Evolutionary conservation across 116 monocot species (phyloP).

Genomic region (Posidonia oceanica): DNA sequence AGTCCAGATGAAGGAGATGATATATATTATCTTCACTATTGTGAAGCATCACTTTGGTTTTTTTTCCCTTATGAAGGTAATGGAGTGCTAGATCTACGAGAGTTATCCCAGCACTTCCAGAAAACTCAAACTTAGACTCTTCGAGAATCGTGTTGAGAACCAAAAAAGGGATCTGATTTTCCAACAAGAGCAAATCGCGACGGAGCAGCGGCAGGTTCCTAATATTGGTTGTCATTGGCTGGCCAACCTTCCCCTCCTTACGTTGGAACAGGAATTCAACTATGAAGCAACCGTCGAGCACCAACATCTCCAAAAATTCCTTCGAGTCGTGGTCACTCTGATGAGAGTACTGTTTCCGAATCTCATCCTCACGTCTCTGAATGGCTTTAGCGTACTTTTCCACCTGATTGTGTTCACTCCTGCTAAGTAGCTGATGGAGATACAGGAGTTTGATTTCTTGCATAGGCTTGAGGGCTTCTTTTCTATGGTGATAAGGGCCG

Average conservation of each 20-base stretch:
- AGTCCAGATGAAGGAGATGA: too few relatives aligned
- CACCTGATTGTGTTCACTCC: background rate
- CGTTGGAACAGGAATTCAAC: constrained; percentile 10
- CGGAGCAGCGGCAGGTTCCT: constrained; percentile 3
- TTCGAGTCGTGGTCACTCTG: background rate
- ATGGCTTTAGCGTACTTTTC: background rate
- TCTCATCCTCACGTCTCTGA: background rate
- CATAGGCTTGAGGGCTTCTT: constrained; percentile 1
- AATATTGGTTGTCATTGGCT: background rate
- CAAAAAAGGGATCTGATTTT: constrained; percentile 39
- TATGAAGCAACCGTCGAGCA: constrained; percentile 35
- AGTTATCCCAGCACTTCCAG: too few relatives aligned
- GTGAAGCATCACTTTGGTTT: too few relatives aligned
- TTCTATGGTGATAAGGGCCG: constrained; percentile 20
- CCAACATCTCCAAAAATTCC: constrained; percentile 21
- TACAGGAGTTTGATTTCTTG: constrained; percentile 16
- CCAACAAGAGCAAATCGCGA: constrained; percentile 28
- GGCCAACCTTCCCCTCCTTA: background rate
- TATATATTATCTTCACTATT: too few relatives aligned
- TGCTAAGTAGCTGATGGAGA: constrained; percentile 11
- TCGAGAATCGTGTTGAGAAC: constrained; percentile 6
- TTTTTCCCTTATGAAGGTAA: background rate
- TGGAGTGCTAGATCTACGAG: background rate
- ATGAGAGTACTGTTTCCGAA: constrained; percentile 8
- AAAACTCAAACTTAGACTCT: too few relatives aligned